These are phyloP conservation scores for Saturnispora mendoncae DNA, from an alignment of 805 yeast species.

Conservation along the genomic window DNA sequence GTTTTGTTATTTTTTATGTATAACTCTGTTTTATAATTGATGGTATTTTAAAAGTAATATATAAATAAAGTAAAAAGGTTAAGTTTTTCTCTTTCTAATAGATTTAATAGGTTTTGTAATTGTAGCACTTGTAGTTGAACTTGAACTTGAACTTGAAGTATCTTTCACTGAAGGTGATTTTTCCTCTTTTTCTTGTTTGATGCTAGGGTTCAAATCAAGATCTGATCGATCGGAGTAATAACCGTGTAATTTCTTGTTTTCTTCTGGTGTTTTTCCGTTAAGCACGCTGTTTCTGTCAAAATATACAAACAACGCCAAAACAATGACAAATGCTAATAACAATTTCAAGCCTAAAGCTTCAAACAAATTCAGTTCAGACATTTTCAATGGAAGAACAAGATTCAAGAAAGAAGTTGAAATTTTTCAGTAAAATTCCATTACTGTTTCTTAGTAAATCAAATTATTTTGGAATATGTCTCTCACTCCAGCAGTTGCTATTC, in stretches of 20 bases:
- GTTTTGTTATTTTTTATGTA: neutral
- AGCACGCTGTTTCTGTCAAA: conserved; percentile 20
- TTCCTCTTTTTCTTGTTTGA: too few species aligned
- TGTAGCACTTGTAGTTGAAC: neutral
- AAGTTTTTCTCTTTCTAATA: neutral
- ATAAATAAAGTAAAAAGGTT: neutral
- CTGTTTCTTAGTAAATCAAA: too few species aligned
- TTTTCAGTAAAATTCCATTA: too few species aligned
- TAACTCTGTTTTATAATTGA: neutral
- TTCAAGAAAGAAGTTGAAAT: conserved; percentile 2
- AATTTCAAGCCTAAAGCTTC: conserved; percentile 21
- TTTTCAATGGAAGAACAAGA: neutral
- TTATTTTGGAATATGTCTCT: neutral
- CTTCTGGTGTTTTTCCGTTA: conserved; percentile 17
- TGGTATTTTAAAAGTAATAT: neutral
- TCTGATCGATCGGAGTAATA: conserved; percentile 1
- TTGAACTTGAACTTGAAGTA: neutral
- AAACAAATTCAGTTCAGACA: conserved; percentile 7
- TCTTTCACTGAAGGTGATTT: too few species aligned
- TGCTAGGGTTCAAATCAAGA: too few species aligned
- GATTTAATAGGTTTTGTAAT: neutral
- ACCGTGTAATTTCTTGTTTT: conserved; percentile 14
- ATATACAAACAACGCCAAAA: conserved; percentile 17
- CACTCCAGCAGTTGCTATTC: neutral
- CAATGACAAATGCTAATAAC: conserved; percentile 19